These are phyloP conservation scores for Dianthus caryophyllus DNA, from an alignment of 148 eudicot genomes.

Conservation along the genomic window DNA sequence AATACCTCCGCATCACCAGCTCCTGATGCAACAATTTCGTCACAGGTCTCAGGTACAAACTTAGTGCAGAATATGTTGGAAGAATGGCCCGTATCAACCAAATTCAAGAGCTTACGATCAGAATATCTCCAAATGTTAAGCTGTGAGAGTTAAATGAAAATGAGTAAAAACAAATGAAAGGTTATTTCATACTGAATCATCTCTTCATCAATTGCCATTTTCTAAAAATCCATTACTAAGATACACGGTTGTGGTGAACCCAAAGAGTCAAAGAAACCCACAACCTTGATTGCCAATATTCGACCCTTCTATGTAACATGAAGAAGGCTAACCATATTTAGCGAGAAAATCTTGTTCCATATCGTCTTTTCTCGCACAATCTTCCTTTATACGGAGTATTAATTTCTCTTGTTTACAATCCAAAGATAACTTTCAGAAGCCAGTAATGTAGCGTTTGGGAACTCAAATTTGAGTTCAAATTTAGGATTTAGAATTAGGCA, in stretches of 20 bases:
- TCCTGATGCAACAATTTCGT: constrained; percentile 85
- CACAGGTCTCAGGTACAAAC: constrained; percentile 91
- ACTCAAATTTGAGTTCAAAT: no score
- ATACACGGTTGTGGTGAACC: background rate
- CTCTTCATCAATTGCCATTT: background rate
- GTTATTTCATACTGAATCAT: background rate
- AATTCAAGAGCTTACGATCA: constrained; percentile 60
- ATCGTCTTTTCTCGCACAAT: background rate
- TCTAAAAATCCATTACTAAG: background rate
- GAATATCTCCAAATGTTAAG: constrained; percentile 79
- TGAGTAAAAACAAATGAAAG: background rate
- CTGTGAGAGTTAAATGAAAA: constrained; percentile 34
- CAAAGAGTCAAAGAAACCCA: background rate
- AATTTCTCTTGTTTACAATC: background rate
- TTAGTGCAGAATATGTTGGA: constrained; percentile 93
- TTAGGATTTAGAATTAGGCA: no score
- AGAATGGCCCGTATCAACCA: constrained; percentile 87
- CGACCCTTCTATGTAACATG: background rate
- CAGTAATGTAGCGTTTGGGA: no score
- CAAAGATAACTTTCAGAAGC: background rate
- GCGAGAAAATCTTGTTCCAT: background rate
- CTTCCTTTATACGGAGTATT: background rate
- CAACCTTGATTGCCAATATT: background rate
- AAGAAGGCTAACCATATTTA: background rate
- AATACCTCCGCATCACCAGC: constrained; percentile 96